Base-by-base conservation (phyloP, 768 basidiomycete species). In the Jaapia argillacea region DNA sequence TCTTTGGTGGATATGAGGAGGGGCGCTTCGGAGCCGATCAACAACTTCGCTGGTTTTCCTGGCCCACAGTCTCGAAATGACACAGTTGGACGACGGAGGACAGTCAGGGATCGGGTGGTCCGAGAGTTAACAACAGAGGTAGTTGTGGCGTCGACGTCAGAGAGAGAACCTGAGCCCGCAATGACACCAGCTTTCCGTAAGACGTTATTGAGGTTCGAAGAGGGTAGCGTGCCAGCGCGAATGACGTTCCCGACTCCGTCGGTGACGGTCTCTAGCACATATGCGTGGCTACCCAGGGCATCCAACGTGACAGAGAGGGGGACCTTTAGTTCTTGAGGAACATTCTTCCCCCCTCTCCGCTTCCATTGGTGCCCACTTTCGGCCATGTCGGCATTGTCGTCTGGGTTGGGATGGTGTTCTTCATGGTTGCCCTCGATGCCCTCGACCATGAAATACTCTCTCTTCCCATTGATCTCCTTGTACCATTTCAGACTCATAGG, bases 401-500 rank as follows among this genome's bases (percentile, higher is more conserved):
- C 47, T 14, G 56, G 50, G n/a, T n/a, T n/a, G n/a, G n/a, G n/a
- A n/a, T n/a, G n/a, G n/a, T n/a, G n/a, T 25, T 58, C 59, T 21
- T 67, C 59, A 36, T 69, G 67, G 20, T 70, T 69, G 28, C 72
- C 74, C 57, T 88, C 83, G 40, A 93, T 87, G 6, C 90, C 89
- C 54, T 92, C 89, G 2, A 91, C 86, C 31, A 84, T 63, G 48
- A 85, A 85, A 36, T 74, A 68, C 54, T 92, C 86, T 43, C 71
- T 68, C 48, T 70, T 68, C 7, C 77, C 79, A 44, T 79, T 80
- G 35, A 80, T 65, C 20, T 80, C 76, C 48, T 79, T 77, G 52
- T 76, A 70, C 87, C 87, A 90, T 35, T 76, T 73, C 35, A 91
- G 66, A 52, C 78, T 83, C 51, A 90, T 68, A 7, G 85, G 85